A percentile compares a stretch with the other conserved stretches of the same genome.
Conservation (phyloP, 371 early-diverging fungal species). For the Lichtheimia corymbifera region DNA sequence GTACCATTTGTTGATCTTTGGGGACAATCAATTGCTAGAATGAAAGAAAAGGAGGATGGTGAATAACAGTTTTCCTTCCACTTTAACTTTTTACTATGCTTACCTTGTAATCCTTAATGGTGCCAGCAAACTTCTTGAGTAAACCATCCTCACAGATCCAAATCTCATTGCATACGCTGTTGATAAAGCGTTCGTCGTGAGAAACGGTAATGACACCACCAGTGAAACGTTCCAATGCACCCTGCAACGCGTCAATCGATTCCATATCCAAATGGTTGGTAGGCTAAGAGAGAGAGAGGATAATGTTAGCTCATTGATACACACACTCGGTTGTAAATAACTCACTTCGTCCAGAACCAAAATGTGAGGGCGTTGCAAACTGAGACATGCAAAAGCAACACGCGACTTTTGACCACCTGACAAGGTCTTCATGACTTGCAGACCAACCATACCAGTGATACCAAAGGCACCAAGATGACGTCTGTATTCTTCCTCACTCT, state of each 20-base stretch:
- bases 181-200: conserved; percentile 92
- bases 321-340: not conserved
- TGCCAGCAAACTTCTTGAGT: conserved; percentile 64
- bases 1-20: not conserved
- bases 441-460: conserved; percentile 92
- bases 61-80: not conserved
- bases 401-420: conserved; percentile 99
- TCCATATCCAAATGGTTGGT: conserved; percentile 92
- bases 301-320: not conserved
- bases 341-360: conserved; percentile 94
- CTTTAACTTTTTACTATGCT: not conserved
- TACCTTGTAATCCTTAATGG: conserved; percentile 57
- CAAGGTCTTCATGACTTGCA: conserved; percentile 92
- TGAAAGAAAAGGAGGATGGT: not conserved
- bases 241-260: conserved; percentile 88
- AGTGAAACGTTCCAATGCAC: conserved; percentile 75
- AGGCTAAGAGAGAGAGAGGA: conserved; percentile 46
- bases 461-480: conserved; percentile 93
- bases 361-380: conserved; percentile 91
- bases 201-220: conserved; percentile 94
- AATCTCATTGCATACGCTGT: conserved; percentile 85
- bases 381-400: conserved; percentile 95
- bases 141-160: conserved; percentile 81
- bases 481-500: conserved; percentile 94
- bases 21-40: not conserved